These are phyloP conservation scores for Lentinula raphanica DNA, from an alignment of 768 basidiomycete species.

Conservation along the genomic window DNA sequence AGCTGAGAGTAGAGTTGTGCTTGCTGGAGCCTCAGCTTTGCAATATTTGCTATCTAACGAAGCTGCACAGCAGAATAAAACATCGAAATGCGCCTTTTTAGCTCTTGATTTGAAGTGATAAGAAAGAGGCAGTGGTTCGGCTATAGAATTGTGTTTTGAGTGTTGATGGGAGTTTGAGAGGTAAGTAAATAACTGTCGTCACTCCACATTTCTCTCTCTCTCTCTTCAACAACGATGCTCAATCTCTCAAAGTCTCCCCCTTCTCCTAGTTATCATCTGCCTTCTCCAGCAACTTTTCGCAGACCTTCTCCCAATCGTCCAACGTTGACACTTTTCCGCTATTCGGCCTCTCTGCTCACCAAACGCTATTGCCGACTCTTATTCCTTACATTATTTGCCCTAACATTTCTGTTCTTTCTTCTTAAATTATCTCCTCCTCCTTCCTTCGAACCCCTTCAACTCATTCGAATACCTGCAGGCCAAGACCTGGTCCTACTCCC, in stretches of 20 bases:
- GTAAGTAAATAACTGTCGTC: not conserved
- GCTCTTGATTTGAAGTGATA: too few species aligned
- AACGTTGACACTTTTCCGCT: not conserved
- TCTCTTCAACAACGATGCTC: not conserved
- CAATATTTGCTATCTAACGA: too few species aligned
- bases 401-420: not conserved
- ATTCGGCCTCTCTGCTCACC: not conserved
- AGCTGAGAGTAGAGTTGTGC: too few species aligned
- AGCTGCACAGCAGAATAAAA: too few species aligned
- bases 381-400: not conserved
- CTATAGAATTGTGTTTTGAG: too few species aligned
- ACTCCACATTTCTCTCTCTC: not conserved
- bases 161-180: not conserved
- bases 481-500: not conserved
- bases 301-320: not conserved
- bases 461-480: not conserved
- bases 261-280: not conserved
- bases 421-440: not conserved
- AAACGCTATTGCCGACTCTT: constrained; percentile 3
- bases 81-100: too few species aligned
- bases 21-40: too few species aligned
- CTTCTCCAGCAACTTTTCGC: not conserved
- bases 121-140: too few species aligned
- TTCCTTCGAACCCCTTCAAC: not conserved
- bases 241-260: not conserved